Base-by-base conservation (phyloP, 2,329 filamentous ascomycete genomes). In the Talaromyces sp. region DNA sequence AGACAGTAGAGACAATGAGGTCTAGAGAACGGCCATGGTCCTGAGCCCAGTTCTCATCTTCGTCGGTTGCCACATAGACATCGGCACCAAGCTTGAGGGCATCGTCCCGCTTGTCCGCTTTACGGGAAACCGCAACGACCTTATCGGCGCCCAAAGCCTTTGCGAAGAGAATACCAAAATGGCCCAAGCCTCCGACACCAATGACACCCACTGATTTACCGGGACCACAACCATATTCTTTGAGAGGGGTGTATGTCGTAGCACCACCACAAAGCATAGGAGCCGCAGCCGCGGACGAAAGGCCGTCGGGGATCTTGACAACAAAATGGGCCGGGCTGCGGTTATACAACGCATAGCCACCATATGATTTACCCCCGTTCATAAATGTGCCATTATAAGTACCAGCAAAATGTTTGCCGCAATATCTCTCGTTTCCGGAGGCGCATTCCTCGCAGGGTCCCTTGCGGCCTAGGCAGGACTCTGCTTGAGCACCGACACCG, bases 181-280 rank as follows among this genome's bases (percentile, higher is more conserved):
- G 63, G 3, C 63, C 63, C 0, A 92, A 77, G 1, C 90, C 90
- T 21, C 90, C 90, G 14, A 93, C 79, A 21, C 90, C 89, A 25
- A 92, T 81, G 58, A 93, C 85, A 0, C 86, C 90, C 1, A 93
- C 88, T 5, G 77, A 81, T 75, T 90, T 90, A 3, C 89, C 90
- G 0, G 89, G 88, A 0, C 90, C 90, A 50, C 86, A 83, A 7
- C 84, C 84, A 42, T 90, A 87, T 28, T 87, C 81, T 64, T 84
- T 85, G 3, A 95, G 77, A 0, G 91, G 91, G 1, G 83, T 84
- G 72, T 85, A 95, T 0, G 88, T 83, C 0, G 91, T 95, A 58
- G 93, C 82, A 16, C 91, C 91, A 11, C 87, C 91, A 69, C 91
- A 95, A 55, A 95, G 81, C 81, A 95, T 89, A 0, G 90, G 90